Base-by-base conservation (phyloP, 495 filamentous ascomycete genomes). In the Pyrenula aspistea region DNA sequence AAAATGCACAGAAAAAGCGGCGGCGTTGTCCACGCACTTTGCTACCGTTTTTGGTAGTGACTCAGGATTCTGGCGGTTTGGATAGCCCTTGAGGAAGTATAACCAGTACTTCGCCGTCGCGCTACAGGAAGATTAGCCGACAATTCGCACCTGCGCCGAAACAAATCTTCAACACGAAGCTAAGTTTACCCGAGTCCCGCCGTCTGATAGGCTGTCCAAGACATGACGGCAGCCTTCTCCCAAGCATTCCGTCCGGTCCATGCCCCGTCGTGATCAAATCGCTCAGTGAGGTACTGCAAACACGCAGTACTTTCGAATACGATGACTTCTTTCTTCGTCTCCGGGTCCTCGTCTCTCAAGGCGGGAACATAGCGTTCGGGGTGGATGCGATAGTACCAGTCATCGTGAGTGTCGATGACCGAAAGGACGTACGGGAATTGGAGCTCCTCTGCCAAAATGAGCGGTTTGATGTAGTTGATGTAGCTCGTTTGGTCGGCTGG, bases 301-400 rank as follows among this genome's bases (percentile, higher is more conserved):
- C 65, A 67, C 12, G 63, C 65, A 4, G 65, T 65, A 49, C 63
- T 54, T 21, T 67, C 65, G 49, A 67, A 67, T n/a, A 67, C 59
- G n/a, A 53, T 47, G 4, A 65, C 2, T 19, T 61, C 54, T 52
- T 63, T 50, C 4, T 49, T 23, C 4, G 63, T 58, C 2, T 59
- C 61, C 0, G 61, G 57, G 49, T 59, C 59, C n/a, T 50, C 42
- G 53, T 67, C 63, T 25, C 59, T 61, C 11, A 67, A 56, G 42
- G 42, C 42, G 42, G 42, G 42, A 48, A 48, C 42, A 11, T 11
- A 11, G 11, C 42, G 42, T 25, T 65, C 63, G 12, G 63, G 63
- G 42, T 65, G 63, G 0, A 65, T 49, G 11, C 22, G 36, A 24
- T 61, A 60, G 51, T 54, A 61, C 63, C 63, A 67, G 22, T 65